Base-by-base conservation (phyloP, 1,139 yeast species). In the Taphrina pruni region DNA sequence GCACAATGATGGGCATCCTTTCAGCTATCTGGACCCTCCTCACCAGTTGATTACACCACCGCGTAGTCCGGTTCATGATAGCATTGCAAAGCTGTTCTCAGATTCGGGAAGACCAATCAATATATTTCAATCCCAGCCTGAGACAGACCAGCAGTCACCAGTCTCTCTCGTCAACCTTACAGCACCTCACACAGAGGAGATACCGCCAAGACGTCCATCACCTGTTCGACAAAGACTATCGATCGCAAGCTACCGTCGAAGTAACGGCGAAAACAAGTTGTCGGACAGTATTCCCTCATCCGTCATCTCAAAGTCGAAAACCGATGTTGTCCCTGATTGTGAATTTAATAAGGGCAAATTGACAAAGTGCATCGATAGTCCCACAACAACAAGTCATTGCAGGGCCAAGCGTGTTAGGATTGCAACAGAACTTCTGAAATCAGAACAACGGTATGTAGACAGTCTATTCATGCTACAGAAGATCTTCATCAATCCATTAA, bases 401-500 rank as follows among this genome's bases (percentile, higher is more conserved):
- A 45, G n/a, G n/a, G 12, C 48, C 6, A 12, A 45, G n/a, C 60
- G 68, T 17, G 6, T 46, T 14, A n/a, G 38, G 2, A 50, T 58
- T 4, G 66, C 66, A 20, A 12, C 12, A 45, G 69, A 65, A 38
- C 21, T 58, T 12, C 32, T 65, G 57, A 35, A 45, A 11, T 64
- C 57, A 7, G 69, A 65, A 57, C 50, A 57, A 35, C 8, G 36
- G 7, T 65, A 65, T 26, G 52, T 65, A 6, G 57, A 46, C 26
- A 54, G 38, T 17, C 45, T 65, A 52, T 11, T 14, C 26, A 14
- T 65, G 57, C 45, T 65, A n/a, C 55, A 51, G 21, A 36, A 32
- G 12, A 32, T 17, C 26, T 65, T 65, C 45, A n/a, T 65, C 26
- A 41, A 45, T 26, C 69, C 69, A 20, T 36, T 65, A 35, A 48